A percentile compares a stretch with the other conserved stretches of the same genome.
Evolutionary conservation across 176 grass and related monocot genomes (phyloP).

Genomic region (Stipa capillata): DNA sequence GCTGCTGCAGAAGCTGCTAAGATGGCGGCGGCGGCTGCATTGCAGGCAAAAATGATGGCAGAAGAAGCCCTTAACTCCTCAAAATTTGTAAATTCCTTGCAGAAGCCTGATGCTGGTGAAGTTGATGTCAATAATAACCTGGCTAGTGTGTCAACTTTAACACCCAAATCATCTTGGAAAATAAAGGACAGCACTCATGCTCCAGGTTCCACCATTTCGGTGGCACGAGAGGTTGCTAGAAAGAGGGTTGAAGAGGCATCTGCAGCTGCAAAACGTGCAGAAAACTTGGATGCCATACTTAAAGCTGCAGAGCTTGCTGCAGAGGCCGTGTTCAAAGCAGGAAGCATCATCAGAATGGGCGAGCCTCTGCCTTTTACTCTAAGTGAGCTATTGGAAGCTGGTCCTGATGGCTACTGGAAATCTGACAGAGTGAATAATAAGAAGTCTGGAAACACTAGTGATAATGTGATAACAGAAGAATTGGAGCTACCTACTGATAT

Average conservation of each 20-base stretch:
- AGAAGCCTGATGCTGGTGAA: constrained; percentile 12
- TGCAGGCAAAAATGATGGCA: constrained; percentile 91
- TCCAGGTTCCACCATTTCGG: constrained; percentile 59
- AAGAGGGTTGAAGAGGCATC: constrained; percentile 88
- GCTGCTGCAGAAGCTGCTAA: constrained; percentile 88
- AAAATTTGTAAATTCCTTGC: constrained; percentile 12
- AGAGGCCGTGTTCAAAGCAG: constrained; percentile 78
- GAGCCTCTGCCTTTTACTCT: constrained; percentile 86
- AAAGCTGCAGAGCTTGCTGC: constrained; percentile 93
- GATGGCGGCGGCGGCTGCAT: constrained; percentile 74
- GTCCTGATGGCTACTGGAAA: constrained; percentile 80
- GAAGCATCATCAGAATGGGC: constrained; percentile 81
- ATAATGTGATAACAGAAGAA: background rate
- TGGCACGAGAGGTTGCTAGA: constrained; percentile 76
- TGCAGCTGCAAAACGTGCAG: constrained; percentile 81
- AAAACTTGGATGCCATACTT: constrained; percentile 88
- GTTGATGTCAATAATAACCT: constrained; percentile 23
- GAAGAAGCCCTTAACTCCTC: constrained; percentile 55
- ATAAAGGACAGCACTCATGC: constrained; percentile 30
- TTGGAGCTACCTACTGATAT: constrained; percentile 18
- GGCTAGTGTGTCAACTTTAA: constrained; percentile 11
- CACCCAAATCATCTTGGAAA: constrained; percentile 39
- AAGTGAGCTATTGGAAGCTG: constrained; percentile 71
- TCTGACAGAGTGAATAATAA: constrained; percentile 29
- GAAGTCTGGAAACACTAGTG: constrained; percentile 21